phyloP scores from a whole-genome alignment of 2,329 filamentous ascomycete genomes.

The Cordyceps fumosorosea region DNA sequence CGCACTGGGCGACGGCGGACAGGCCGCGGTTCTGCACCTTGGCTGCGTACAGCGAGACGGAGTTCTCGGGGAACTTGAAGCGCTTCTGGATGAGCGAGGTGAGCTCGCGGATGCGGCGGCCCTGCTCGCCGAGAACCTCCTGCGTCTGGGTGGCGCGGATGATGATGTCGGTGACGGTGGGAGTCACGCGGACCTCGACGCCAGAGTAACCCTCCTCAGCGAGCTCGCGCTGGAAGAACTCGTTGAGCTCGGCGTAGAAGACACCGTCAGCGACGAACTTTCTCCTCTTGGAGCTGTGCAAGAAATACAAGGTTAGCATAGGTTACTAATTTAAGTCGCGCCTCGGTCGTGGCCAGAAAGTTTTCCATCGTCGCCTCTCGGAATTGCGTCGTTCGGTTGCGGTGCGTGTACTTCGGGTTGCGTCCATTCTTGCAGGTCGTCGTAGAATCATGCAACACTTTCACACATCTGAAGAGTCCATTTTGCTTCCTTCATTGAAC shows the following conservation, averaged over 20 bases:
- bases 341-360: neutral
- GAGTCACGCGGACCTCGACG: conserved; percentile 99
- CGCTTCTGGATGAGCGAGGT: conserved; percentile 99
- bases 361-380: neutral
- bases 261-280: conserved; percentile 98
- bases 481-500: neutral
- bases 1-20: conserved; percentile 98
- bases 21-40: conserved; percentile 99
- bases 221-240: conserved; percentile 99
- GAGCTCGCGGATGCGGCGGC: conserved; percentile 98
- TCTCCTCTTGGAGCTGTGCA: conserved; percentile 80
- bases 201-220: conserved; percentile 99
- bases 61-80: conserved; percentile 99
- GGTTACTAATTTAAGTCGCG: neutral
- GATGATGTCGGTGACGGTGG: conserved; percentile 99
- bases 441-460: neutral
- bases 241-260: conserved; percentile 99
- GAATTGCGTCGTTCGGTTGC: neutral
- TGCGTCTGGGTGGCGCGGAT: conserved; percentile 99
- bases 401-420: neutral
- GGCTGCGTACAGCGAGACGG: conserved; percentile 98
- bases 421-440: neutral
- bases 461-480: neutral
- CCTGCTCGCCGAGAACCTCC: conserved; percentile 99
- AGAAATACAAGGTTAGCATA: conserved; percentile 11